Conservation (phyloP, 225 moss, liverwort and hornwort species). For the Thuidium tamariscinum region DNA sequence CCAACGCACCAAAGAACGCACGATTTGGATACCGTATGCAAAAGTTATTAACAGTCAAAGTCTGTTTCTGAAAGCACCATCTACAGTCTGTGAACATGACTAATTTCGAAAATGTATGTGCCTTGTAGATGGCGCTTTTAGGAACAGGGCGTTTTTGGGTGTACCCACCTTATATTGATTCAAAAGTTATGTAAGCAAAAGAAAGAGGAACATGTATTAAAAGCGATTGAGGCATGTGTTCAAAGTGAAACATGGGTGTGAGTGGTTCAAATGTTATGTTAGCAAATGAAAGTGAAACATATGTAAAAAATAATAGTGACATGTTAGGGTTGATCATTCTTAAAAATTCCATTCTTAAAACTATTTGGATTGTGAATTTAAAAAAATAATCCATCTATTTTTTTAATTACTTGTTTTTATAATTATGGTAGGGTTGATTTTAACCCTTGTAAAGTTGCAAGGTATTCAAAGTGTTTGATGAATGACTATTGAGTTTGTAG, state of each 20-base stretch:
- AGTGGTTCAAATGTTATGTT: not conserved
- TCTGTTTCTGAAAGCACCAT: too few relatives aligned
- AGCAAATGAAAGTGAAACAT: not conserved
- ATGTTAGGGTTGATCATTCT: fast-evolving
- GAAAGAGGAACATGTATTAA: too few relatives aligned
- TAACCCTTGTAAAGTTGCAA: fast-evolving
- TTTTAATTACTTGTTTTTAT: not conserved
- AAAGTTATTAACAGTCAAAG: too few relatives aligned
- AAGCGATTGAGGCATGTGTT: not conserved
- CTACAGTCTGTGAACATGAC: too few relatives aligned
- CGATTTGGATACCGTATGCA: too few relatives aligned
- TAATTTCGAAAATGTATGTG: too few relatives aligned
- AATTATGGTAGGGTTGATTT: not conserved
- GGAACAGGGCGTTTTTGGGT: too few relatives aligned
- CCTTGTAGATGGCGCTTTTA: too few relatives aligned
- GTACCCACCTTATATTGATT: too few relatives aligned
- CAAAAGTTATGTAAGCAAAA: too few relatives aligned
- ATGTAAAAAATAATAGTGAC: too few relatives aligned
- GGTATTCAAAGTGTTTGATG: not conserved
- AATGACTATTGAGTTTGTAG: not conserved
- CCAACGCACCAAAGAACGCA: too few relatives aligned
- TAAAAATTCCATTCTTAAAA: not conserved
- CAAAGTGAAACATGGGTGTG: not conserved
- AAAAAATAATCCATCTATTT: not conserved
- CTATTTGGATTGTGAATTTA: not conserved